Evolutionary conservation across 352 stramenopile species (phyloP), one percentile per base, ranked within the genome.

Genomic region (Elongisporangium prolatum): DNA sequence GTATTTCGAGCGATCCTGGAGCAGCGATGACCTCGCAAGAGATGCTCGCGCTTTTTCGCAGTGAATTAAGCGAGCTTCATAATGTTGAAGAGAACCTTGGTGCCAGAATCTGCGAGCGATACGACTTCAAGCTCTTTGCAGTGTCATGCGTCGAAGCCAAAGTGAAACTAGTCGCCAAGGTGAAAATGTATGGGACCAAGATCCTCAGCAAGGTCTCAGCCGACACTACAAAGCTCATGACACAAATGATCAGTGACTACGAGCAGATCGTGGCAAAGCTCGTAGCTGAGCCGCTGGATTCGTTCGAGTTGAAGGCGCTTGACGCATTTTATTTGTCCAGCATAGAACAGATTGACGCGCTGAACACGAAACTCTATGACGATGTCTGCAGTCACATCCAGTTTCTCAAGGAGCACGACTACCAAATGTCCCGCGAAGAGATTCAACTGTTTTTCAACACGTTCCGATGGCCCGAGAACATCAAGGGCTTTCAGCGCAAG

Each of bases 401-500:
- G 55, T 98, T 98, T 52, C 72, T 98, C 6, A 86, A 97, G 20
- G 75, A 87, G 28, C 88, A 97, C 53, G 84, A 95, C 56, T 96
- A 89, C 61, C 73, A 85, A 17, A 88, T 95, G 69, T 71, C 72
- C 17, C 76, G 90, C 0, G 93, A 98, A 48, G 91, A 98, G 49
- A 79, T 98, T 10, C 84, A 96, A 61, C 72, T 95, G 21, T 95
- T 97, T 56, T 91, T 95, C 60, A 94, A 77, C 21, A 94, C 87
- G 11, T 97, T 93, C 60, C 75, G 86, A 8, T 98, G 91, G 93
- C 91, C 93, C 8, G 84, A 94, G 55, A 95, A 89, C 34, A 88
- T 98, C 52, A 96, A 96, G 65, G 76, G 78, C 0, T 97, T 96
- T 68, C 87, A 97, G 54, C 67, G 86, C n/a, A 93, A 93, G 64